Conservation (phyloP, 2,329 filamentous ascomycete species). For the Penicillium sp. region DNA sequence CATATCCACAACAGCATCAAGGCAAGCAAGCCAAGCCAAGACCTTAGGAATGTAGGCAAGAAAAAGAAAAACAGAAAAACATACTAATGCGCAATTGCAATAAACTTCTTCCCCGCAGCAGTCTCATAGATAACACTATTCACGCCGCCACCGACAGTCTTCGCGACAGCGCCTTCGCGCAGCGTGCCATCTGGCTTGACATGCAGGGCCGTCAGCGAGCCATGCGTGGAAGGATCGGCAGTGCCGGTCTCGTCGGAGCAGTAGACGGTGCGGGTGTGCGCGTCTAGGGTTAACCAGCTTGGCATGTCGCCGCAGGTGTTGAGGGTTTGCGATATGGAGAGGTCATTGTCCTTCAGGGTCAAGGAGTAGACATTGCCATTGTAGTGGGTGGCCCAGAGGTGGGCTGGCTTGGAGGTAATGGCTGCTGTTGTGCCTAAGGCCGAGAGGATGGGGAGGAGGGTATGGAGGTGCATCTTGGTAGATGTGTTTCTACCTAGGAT, state of each 20-base stretch:
- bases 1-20: background rate
- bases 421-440: background rate
- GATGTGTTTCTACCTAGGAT: background rate
- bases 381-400: slow-evolving; percentile 21
- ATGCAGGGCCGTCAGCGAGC: slow-evolving; percentile 28
- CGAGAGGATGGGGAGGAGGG: slow-evolving; percentile 7
- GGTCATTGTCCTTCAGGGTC: slow-evolving; percentile 10
- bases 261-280: slow-evolving; percentile 26
- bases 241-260: slow-evolving; percentile 35
- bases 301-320: slow-evolving; percentile 34
- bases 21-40: background rate
- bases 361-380: slow-evolving; percentile 24
- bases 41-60: background rate
- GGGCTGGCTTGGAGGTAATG: background rate
- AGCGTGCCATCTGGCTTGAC: slow-evolving; percentile 19
- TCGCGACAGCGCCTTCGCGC: slow-evolving; percentile 17
- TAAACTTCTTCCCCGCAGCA: slow-evolving; percentile 22
- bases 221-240: slow-evolving; percentile 20
- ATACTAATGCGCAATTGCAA: slow-evolving; percentile 40
- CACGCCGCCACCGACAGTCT: slow-evolving; percentile 31
- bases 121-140: slow-evolving; percentile 32
- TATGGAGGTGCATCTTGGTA: slow-evolving; percentile 11
- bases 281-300: slow-evolving; percentile 36
- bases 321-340: slow-evolving; percentile 22
- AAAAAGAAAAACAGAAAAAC: slow-evolving; percentile 13